A percentile compares a stretch with the other conserved stretches of the same genome.
phyloP scores from a whole-genome alignment of 345 rosid genomes.

The Mangifera indica region DNA sequence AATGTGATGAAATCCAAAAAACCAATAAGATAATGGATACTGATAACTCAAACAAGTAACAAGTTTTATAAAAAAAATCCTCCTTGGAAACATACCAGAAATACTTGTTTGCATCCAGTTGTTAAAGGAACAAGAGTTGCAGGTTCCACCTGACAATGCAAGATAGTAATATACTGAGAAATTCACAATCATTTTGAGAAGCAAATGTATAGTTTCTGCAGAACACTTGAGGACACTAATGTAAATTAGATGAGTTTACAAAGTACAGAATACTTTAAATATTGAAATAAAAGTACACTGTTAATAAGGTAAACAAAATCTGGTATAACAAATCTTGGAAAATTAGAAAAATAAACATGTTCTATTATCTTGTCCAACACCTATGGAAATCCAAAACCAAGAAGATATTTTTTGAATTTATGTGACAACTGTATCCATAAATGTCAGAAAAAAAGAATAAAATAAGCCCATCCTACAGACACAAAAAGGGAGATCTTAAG shows the following conservation, averaged over 20 bases:
- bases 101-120: slow-evolving; percentile 96
- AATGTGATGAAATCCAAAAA: not conserved
- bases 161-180: not conserved
- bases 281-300: not conserved
- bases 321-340: not conserved
- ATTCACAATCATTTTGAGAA: not conserved
- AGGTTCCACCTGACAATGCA: slow-evolving; percentile 73
- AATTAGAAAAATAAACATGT: not conserved
- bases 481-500: not conserved
- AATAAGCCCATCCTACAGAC: not conserved
- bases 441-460: not conserved
- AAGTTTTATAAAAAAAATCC: not conserved
- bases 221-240: not conserved
- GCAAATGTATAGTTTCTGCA: not conserved
- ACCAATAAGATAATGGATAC: not conserved
- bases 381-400: not conserved
- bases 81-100: slow-evolving; percentile 56
- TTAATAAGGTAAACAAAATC: not conserved
- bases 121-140: slow-evolving; percentile 94
- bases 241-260: not conserved
- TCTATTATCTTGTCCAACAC: not conserved
- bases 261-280: not conserved
- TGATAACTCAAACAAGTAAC: not conserved
- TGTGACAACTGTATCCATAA: not conserved
- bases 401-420: not conserved